A percentile compares a stretch with the other conserved stretches of the same genome.
Conservation (phyloP, 225 moss, liverwort and hornwort genomes). For the Marchantia polymorpha region DNA sequence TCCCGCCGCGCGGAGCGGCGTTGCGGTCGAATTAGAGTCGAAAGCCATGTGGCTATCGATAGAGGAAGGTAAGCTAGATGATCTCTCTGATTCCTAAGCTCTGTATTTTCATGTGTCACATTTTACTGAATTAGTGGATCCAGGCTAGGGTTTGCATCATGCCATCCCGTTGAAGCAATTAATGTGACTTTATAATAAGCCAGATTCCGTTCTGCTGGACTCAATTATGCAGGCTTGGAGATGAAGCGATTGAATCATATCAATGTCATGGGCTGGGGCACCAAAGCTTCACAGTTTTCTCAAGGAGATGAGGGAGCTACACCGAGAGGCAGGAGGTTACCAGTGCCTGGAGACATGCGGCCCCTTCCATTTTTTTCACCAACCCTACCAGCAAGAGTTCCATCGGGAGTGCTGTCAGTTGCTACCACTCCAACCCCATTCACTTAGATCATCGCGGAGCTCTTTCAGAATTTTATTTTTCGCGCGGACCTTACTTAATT, state of each 20-base stretch:
- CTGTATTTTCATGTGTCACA: not conserved
- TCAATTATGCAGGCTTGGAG: slow-evolving; percentile 44
- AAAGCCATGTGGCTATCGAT: slow-evolving; percentile 56
- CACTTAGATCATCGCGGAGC: not conserved
- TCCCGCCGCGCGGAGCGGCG: slow-evolving; percentile 57
- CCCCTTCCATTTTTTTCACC: not conserved
- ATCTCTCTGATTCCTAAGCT: not conserved
- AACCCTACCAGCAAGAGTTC: not conserved
- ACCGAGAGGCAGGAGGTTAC: slow-evolving; percentile 36
- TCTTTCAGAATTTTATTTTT: not conserved
- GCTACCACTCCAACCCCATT: slow-evolving; percentile 1
- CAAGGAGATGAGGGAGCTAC: slow-evolving; percentile 40
- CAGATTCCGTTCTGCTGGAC: not conserved
- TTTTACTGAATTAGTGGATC: not conserved
- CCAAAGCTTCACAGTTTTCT: slow-evolving; percentile 10
- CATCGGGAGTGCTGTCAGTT: slow-evolving; percentile 2
- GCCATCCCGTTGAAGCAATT: not conserved
- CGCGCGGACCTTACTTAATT: not conserved
- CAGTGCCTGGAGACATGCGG: slow-evolving; percentile 18
- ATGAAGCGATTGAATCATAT: slow-evolving; percentile 51
- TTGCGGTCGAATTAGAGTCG: slow-evolving; percentile 49
- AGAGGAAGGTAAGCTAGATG: slow-evolving; percentile 50
- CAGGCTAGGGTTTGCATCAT: not conserved
- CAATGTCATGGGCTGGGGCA: slow-evolving; percentile 57
- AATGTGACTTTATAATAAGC: not conserved